A percentile compares a stretch with the other conserved stretches of the same genome.
Evolutionary conservation across 768 basidiomycete species (phyloP).

Genomic region (Pleurotus cornucopiae): DNA sequence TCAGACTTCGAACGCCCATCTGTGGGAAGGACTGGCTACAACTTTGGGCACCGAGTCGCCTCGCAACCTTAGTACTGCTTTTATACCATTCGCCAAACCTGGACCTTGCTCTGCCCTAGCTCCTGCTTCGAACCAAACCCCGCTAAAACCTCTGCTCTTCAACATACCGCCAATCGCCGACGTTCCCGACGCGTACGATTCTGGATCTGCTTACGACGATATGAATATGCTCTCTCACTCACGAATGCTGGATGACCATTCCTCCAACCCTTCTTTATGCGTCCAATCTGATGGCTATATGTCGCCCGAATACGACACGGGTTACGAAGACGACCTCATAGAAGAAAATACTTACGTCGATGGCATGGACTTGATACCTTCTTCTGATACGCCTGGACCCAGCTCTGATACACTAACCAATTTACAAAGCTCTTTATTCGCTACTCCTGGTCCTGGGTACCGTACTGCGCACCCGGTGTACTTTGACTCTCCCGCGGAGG

Average conservation of each 20-base stretch:
- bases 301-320: neutral
- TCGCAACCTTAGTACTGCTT: neutral
- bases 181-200: too few relatives aligned
- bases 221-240: too few relatives aligned
- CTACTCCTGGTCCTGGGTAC: conserved; percentile 47
- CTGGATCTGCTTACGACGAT: too few relatives aligned
- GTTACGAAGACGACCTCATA: neutral
- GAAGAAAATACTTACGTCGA: neutral
- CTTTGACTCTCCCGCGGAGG: conserved; percentile 50
- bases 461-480: conserved; percentile 32
- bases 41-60: too few relatives aligned
- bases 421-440: conserved; percentile 21
- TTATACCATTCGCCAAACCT: neutral
- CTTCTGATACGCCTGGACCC: conserved; percentile 1
- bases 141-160: neutral
- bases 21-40: too few relatives aligned
- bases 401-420: conserved; percentile 5
- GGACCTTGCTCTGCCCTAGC: conserved; percentile 2
- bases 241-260: too few relatives aligned
- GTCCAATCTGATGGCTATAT: neutral
- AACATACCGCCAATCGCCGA: too few relatives aligned
- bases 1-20: too few relatives aligned
- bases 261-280: too few relatives aligned
- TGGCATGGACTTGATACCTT: neutral
- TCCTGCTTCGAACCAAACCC: neutral